phyloP scores from a whole-genome alignment of 1,284 basidiomycete species.

The Naganishia sp. region DNA sequence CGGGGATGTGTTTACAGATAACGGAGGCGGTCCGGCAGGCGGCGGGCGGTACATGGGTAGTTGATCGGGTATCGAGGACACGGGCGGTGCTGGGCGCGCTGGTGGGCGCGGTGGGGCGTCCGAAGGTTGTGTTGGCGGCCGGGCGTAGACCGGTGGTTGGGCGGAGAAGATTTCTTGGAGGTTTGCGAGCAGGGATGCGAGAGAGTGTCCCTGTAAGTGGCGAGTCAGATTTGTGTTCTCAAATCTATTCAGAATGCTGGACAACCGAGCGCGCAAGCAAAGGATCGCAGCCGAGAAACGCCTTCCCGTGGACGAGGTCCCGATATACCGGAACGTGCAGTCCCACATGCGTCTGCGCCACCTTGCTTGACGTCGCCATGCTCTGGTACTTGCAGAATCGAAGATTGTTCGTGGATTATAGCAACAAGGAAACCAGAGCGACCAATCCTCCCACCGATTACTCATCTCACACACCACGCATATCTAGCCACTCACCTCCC shows the following conservation, averaged over 20 bases:
- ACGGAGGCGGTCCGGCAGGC: constrained; percentile 7
- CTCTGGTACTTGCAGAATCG: too few relatives aligned
- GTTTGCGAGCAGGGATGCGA: constrained; percentile 44
- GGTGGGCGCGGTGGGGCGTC: constrained; percentile 30
- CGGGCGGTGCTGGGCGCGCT: constrained; percentile 6
- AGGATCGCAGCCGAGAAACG: too few relatives aligned
- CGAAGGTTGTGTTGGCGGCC: constrained; percentile 33
- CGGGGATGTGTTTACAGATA: constrained; percentile 7
- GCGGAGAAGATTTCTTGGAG: constrained; percentile 69
- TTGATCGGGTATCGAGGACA: constrained; percentile 5
- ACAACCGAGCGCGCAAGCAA: too few relatives aligned
- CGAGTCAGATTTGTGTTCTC: not conserved
- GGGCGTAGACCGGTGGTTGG: constrained; percentile 83
- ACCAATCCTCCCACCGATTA: constrained; percentile 59
- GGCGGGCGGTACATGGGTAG: constrained; percentile 27
- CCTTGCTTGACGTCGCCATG: too few relatives aligned
- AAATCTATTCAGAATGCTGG: too few relatives aligned
- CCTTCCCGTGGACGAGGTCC: too few relatives aligned
- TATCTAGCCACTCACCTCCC: constrained; percentile 63
- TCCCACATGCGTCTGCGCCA: too few relatives aligned
- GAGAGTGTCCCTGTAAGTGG: constrained; percentile 47
- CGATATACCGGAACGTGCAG: too few relatives aligned
- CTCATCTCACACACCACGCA: constrained; percentile 65
- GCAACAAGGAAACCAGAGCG: too few relatives aligned
- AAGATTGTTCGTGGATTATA: too few relatives aligned